Percentiles rank a stretch among this genome's conserved stretches.
phyloP scores from a whole-genome alignment of 495 filamentous ascomycete species.

The Aspergillus kassunensis region DNA sequence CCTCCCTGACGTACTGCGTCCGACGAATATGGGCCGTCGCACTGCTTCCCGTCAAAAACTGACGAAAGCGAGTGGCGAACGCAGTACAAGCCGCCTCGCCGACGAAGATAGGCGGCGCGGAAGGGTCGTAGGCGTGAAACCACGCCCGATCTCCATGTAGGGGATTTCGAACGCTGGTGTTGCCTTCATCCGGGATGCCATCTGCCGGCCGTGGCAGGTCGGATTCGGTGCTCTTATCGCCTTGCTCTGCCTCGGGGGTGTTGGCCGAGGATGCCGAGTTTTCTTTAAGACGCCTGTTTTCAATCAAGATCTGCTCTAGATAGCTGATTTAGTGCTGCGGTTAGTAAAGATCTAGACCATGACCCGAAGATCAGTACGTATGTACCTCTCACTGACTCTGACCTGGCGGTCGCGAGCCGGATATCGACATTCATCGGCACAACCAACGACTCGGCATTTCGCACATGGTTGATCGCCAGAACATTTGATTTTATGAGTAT shows the following conservation, averaged over 20 bases:
- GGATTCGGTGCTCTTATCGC: conserved; percentile 7
- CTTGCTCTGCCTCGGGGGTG: conserved; percentile 24
- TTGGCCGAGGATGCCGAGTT: conserved; percentile 32
- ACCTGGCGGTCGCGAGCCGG: conserved; percentile 39
- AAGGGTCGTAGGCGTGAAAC: conserved; percentile 42
- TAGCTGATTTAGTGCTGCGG: conserved; percentile 23
- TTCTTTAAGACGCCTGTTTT: conserved; percentile 38
- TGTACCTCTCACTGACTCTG: conserved; percentile 46
- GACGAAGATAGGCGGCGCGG: conserved; percentile 43
- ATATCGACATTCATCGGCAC: conserved; percentile 38
- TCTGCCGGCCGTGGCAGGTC: conserved; percentile 22
- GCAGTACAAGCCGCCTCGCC: conserved; percentile 46
- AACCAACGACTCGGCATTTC: conserved; percentile 36
- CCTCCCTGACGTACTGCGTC: conserved; percentile 40
- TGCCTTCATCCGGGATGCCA: conserved; percentile 24
- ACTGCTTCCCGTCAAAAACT: conserved; percentile 38
- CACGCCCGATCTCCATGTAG: conserved; percentile 41
- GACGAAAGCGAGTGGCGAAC: conserved; percentile 44
- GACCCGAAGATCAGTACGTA: not conserved
- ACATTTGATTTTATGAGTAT: conserved; percentile 46
- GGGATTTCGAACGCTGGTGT: conserved; percentile 35
- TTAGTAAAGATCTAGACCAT: not conserved
- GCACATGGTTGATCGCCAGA: conserved; percentile 40
- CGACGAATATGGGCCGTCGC: conserved; percentile 37
- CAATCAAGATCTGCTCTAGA: conserved; percentile 33